A percentile compares a stretch with the other conserved stretches of the same genome.
phyloP scores from a whole-genome alignment of 163 green algal species.

The Chlorella variabilis region DNA sequence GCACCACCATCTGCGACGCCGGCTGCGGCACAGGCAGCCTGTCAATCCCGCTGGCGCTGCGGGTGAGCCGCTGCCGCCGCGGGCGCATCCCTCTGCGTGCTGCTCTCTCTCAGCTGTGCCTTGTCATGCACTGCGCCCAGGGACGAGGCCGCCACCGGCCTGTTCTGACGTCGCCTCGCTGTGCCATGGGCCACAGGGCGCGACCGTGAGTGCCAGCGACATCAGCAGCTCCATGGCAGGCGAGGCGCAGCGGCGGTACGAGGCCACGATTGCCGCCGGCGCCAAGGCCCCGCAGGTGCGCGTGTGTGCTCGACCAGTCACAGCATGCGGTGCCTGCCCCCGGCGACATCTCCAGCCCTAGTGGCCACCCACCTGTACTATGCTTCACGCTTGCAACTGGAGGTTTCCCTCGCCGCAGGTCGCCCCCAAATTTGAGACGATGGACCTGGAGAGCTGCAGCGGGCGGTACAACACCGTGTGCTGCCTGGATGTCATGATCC shows the following conservation, averaged over 20 bases:
- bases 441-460: constrained; percentile 88
- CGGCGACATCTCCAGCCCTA: too few relatives aligned
- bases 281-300: constrained; percentile 44
- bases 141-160: too few relatives aligned
- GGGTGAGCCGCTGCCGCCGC: constrained; percentile 33
- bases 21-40: constrained; percentile 96
- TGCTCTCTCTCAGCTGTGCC: too few relatives aligned
- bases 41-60: constrained; percentile 91
- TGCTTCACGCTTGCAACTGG: not conserved
- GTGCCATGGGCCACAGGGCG: too few relatives aligned
- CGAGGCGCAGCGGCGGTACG: constrained; percentile 81
- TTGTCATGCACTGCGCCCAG: too few relatives aligned
- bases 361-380: not conserved
- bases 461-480: constrained; percentile 94
- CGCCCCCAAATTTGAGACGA: constrained; percentile 89
- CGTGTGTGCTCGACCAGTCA: not conserved
- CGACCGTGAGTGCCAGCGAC: constrained; percentile 87
- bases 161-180: too few relatives aligned
- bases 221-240: constrained; percentile 93
- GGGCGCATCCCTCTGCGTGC: not conserved
- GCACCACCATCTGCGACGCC: constrained; percentile 84
- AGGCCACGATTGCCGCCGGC: constrained; percentile 57
- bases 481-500: constrained; percentile 99
- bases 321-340: too few relatives aligned
- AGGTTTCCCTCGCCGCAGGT: too few relatives aligned